Evolutionary conservation across 202 grass and related monocot species (phyloP), one percentile per base, ranked within the genome.

Genomic region (Brachypodium distachyon): DNA sequence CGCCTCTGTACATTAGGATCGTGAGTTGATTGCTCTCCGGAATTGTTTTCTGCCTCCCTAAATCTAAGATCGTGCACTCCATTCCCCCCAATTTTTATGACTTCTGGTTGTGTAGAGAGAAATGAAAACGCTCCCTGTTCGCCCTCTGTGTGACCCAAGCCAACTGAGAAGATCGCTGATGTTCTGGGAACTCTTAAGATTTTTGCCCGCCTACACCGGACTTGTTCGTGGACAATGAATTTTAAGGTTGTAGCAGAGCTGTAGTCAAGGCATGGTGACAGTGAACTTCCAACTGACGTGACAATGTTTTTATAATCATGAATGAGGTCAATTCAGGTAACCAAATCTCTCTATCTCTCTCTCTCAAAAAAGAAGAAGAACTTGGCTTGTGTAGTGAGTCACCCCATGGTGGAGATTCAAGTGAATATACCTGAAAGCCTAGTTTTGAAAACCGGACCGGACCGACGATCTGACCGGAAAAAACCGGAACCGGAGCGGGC

Each of bases 1-100:
- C 39, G 32, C 53, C 13, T 46, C 9, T 88, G 81, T 88, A 88
- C 33, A 88, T 88, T 84, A 81, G 64, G 70, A 70, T 65, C 9
- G n/a, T n/a, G 70, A 23, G 7, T 27, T 29, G 70, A 28, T 26
- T 39, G 61, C 17, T 22, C 56, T 0, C 12, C 36, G 1, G 61
- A 66, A 50, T 17, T 65, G 11, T 18, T 26, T 63, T 28, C 64
- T 33, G 6, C 49, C 62, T 57, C 58, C 17, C 18, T 29, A 52
- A 52, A 73, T 28, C 36, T 50, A 68, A 51, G 53, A 62, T 52
- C 46, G 54, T 70, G 86, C 84, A 76, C 51, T 39, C 51, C 47
- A 11, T 28, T 43, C 52, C 28, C 34, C 9, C 44, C 28, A 72
- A 38, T 67, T 67, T 53, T 54, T 80, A 69, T 70, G 53, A 74